A percentile compares a stretch with the other conserved stretches of the same genome.
Evolutionary conservation across 2,329 filamentous ascomycete genomes (phyloP).

Genomic region (Aspergillus jensenii): DNA sequence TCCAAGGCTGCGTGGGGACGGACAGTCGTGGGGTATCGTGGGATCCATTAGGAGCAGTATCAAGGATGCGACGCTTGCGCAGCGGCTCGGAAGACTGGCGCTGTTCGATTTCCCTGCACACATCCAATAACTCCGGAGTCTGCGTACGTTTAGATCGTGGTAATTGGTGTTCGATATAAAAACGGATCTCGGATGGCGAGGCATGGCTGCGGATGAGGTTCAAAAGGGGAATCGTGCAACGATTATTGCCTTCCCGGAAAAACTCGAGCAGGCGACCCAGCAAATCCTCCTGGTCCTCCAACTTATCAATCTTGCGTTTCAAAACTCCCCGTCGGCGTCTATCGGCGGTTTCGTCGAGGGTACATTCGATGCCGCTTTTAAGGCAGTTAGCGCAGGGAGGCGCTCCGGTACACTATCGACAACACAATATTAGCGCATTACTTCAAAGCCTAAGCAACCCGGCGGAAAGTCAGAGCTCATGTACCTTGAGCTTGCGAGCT

Average conservation of each 20-base stretch:
- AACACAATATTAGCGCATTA: not conserved
- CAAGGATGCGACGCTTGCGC: slow-evolving; percentile 16
- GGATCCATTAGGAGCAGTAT: slow-evolving; percentile 12
- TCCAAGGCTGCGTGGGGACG: slow-evolving; percentile 33
- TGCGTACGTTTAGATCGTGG: slow-evolving; percentile 17
- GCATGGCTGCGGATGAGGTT: slow-evolving; percentile 29
- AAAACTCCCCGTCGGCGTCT: slow-evolving; percentile 24
- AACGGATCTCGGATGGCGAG: slow-evolving; percentile 26
- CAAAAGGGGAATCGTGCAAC: slow-evolving; percentile 20
- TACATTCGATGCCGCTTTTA: slow-evolving; percentile 23
- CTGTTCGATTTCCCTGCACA: slow-evolving; percentile 17
- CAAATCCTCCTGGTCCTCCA: slow-evolving; percentile 27
- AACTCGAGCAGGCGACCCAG: slow-evolving; percentile 24
- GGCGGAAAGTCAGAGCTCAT: not conserved
- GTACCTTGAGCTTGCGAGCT: slow-evolving; percentile 28
- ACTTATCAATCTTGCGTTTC: slow-evolving; percentile 25
- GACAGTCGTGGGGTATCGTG: slow-evolving; percentile 21
- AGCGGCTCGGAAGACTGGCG: slow-evolving; percentile 18
- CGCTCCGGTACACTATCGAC: slow-evolving; percentile 21
- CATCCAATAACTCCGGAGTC: slow-evolving; percentile 23
- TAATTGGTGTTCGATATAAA: slow-evolving; percentile 25
- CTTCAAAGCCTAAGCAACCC: not conserved
- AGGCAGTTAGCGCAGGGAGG: slow-evolving; percentile 26
- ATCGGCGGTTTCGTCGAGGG: slow-evolving; percentile 22
- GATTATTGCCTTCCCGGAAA: slow-evolving; percentile 23